Evolutionary conservation across 371 early-diverging fungal genomes (phyloP).

Genomic region (Rhizomucor pusillus): DNA sequence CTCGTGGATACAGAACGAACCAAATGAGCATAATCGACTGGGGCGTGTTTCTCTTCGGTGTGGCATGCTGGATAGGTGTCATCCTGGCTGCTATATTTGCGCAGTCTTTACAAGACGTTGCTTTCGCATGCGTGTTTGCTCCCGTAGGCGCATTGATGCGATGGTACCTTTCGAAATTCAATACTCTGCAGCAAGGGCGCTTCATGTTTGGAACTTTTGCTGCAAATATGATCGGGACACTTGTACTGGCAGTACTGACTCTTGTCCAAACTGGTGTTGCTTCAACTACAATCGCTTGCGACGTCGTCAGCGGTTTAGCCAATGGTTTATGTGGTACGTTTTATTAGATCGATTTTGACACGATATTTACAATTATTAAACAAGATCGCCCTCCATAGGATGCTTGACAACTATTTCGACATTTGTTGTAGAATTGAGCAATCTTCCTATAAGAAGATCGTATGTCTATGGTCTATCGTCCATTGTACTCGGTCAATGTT

Average conservation of each 20-base stretch:
- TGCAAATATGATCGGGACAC: conserved; percentile 64
- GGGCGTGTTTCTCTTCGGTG: conserved; percentile 17
- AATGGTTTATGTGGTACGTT: conserved; percentile 70
- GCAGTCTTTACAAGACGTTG: conserved; percentile 29
- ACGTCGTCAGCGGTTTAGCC: conserved; percentile 49
- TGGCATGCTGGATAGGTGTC: conserved; percentile 41
- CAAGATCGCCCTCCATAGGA: conserved; percentile 20
- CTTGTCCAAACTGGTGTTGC: conserved; percentile 34
- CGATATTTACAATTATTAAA: not conserved
- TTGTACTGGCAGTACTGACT: conserved; percentile 51
- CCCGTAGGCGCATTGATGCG: conserved; percentile 65
- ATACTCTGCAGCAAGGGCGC: conserved; percentile 17
- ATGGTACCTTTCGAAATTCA: conserved; percentile 64
- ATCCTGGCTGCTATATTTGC: conserved; percentile 34
- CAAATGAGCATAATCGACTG: conserved; percentile 17
- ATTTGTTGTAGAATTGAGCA: conserved; percentile 53
- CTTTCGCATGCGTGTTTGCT: conserved; percentile 53
- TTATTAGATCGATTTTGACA: too few species aligned
- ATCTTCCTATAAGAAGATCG: conserved; percentile 28
- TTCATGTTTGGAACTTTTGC: conserved; percentile 56
- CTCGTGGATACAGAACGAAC: conserved; percentile 18
- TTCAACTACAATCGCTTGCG: conserved; percentile 40
- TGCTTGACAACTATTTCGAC: conserved; percentile 78
- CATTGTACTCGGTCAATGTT: conserved; percentile 42
- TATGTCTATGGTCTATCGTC: conserved; percentile 50